Evolutionary conservation across 164 flowering plant species (phyloP).

Genomic region (Paratinospora sagittata): DNA sequence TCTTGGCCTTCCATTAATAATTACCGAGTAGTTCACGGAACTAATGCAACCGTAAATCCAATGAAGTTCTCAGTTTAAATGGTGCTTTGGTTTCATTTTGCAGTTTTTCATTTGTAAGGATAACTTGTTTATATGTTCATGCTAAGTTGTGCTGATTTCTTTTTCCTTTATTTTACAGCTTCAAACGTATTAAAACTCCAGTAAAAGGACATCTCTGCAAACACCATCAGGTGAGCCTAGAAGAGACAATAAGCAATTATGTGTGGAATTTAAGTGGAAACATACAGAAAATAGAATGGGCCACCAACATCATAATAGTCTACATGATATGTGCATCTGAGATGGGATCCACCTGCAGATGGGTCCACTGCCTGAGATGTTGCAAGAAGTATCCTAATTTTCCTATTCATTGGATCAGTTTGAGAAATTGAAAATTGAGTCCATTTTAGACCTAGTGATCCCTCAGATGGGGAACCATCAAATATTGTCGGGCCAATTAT

Average conservation of each 20-base stretch:
- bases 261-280: not conserved
- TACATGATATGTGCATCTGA: not conserved
- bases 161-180: slow-evolving; percentile 33
- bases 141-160: not conserved
- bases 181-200: slow-evolving; percentile 60
- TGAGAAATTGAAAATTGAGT: not conserved
- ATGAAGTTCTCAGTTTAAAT: not conserved
- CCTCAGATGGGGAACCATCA: not conserved
- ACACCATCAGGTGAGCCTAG: slow-evolving; percentile 60
- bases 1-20: too few species aligned
- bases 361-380: not conserved
- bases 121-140: not conserved
- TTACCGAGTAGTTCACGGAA: too few species aligned
- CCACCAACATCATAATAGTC: too few species aligned
- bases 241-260: not conserved
- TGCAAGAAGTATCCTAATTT: not conserved
- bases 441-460: not conserved
- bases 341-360: not conserved
- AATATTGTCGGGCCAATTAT: not conserved
- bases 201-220: slow-evolving; percentile 76
- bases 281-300: not conserved
- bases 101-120: not conserved
- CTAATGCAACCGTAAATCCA: too few species aligned
- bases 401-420: not conserved
- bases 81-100: not conserved